These are phyloP conservation scores for Paracamarosporium sp. DNA, from an alignment of 2,329 filamentous ascomycete species.

Conservation along the genomic window DNA sequence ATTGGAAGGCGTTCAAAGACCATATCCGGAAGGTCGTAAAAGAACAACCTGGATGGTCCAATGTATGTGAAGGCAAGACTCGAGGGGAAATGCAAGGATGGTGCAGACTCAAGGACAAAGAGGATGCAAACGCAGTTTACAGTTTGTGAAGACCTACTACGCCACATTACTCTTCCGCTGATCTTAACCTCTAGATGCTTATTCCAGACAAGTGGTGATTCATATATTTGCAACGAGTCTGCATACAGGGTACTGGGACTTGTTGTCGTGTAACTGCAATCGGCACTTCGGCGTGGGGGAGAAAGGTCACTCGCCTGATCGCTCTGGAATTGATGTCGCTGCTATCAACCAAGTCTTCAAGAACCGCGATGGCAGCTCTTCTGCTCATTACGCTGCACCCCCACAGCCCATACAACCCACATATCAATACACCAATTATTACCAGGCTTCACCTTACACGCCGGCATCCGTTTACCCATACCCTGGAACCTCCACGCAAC, in stretches of 20 bases:
- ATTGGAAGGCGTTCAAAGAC: conserved; percentile 49
- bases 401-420: conserved; percentile 21
- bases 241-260: conserved; percentile 30
- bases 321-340: conserved; percentile 39
- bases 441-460: conserved; percentile 25
- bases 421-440: conserved; percentile 33
- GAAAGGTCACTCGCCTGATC: conserved; percentile 32
- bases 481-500: conserved; percentile 23
- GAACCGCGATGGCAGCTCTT: conserved; percentile 12
- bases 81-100: conserved; percentile 43
- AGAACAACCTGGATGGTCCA: conserved; percentile 46
- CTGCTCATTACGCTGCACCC: conserved; percentile 17
- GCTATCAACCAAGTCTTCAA: conserved; percentile 30
- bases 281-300: conserved; percentile 31
- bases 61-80: conserved; percentile 36
- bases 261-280: conserved; percentile 45
- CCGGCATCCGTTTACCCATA: conserved; percentile 22
- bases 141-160: conserved; percentile 24
- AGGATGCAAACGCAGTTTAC: conserved; percentile 43
- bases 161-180: background rate
- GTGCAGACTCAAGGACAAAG: conserved; percentile 41
- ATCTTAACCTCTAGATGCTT: conserved; percentile 21
- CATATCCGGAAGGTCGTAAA: conserved; percentile 40
- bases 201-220: conserved; percentile 33
- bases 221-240: conserved; percentile 41